These are phyloP conservation scores for Diaporthe caulivora DNA, from an alignment of 2,329 filamentous ascomycete genomes.

Conservation along the genomic window DNA sequence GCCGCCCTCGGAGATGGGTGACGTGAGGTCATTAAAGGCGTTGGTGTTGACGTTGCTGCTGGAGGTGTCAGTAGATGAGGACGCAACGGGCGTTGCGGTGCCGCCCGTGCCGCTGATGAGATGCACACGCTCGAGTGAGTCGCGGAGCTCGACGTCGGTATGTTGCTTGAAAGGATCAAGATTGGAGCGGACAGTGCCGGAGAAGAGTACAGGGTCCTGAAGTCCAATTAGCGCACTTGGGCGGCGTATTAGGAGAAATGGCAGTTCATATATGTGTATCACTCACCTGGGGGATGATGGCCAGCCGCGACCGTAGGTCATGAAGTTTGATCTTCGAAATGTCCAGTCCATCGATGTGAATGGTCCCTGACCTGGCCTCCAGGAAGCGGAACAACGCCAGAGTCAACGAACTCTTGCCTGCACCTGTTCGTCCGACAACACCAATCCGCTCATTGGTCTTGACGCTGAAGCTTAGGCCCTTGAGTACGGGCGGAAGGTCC, in stretches of 20 bases:
- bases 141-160: conserved; percentile 75
- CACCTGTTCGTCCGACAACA: conserved; percentile 83
- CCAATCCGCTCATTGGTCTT: conserved; percentile 77
- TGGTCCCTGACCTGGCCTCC: conserved; percentile 73
- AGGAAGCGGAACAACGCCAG: conserved; percentile 84
- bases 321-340: conserved; percentile 79
- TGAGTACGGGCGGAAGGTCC: conserved; percentile 78
- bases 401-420: conserved; percentile 82
- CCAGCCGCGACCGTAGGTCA: conserved; percentile 78
- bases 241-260: not conserved
- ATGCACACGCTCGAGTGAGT: conserved; percentile 78
- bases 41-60: conserved; percentile 67
- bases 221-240: not conserved
- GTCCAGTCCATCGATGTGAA: conserved; percentile 80
- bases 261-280: not conserved
- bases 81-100: conserved; percentile 53
- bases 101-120: conserved; percentile 59
- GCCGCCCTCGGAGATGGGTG: conserved; percentile 77
- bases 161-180: conserved; percentile 82
- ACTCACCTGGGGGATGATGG: conserved; percentile 76
- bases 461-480: conserved; percentile 75
- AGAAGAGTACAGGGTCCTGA: conserved; percentile 84
- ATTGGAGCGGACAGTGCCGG: conserved; percentile 81
- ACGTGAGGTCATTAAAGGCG: conserved; percentile 72
- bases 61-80: conserved; percentile 52